Evolutionary conservation across 139 green algal species (phyloP), one percentile per base, ranked within the genome.

Genomic region (Coelastrella sp.): DNA sequence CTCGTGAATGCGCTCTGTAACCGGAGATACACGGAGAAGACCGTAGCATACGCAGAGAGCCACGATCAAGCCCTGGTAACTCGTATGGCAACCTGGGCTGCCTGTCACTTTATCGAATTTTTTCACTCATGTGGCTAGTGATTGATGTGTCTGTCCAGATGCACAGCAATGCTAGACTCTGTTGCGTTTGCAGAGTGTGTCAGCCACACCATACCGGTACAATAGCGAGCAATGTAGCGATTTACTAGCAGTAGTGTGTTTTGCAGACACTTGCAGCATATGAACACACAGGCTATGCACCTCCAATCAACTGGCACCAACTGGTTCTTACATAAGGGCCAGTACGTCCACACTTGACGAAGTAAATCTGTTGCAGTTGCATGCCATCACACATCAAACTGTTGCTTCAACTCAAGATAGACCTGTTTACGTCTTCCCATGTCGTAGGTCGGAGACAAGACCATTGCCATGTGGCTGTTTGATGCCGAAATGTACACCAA

Each of bases 61-160:
- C 97, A 99, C 89, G 96, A 99, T 93, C 97, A 99, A 95, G 96
- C 95, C 17, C 90, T 99, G 80, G 97, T 99, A 58, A 73, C 66
- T 90, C 3, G 32, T 1, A 47, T 47, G 1, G 1, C 32, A 47
- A 47, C 32, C 32, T 1, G 1, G 32, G 32, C 6, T 22, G 10
- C 54, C 47, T n/a, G 87, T 16, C 17, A 32, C 16, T 8, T 6
- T 76, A 76, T 23, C 6, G 17, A 82, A 11, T 59, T 57, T 82
- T 7, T 17, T 7, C 32, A 13, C 3, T 11, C 8, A 58, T 59
- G 17, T 59, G 32, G 32, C 32, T 47, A 47, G 32, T 47, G 32
- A 47, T 47, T 47, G 32, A 47, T 47, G 32, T 47, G 32, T 47
- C 32, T 47, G 32, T 47, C 32, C 32, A 47, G 32, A 47, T 47